A percentile compares a stretch with the other conserved stretches of the same genome.
Evolutionary conservation across 192 early-diverging fungal genomes (phyloP).

Genomic region (Linnemannia exigua): DNA sequence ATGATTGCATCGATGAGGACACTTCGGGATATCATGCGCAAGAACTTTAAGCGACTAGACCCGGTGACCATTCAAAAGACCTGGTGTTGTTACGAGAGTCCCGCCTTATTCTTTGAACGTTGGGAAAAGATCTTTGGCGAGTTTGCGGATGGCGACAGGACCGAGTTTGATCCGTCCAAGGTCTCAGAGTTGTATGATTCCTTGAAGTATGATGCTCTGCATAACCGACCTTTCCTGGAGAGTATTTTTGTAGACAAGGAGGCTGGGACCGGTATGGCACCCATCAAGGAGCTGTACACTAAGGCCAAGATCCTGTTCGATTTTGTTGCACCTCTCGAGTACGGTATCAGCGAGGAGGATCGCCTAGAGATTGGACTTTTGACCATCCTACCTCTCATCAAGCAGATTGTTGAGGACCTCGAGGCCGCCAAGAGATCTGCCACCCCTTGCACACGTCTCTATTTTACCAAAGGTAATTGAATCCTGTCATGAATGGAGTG

Average conservation of each 20-base stretch:
- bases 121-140: slow-evolving; percentile 97
- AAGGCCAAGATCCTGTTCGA: slow-evolving; percentile 92
- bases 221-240: slow-evolving; percentile 92
- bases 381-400: slow-evolving; percentile 81
- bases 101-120: slow-evolving; percentile 89
- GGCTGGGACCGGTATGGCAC: slow-evolving; percentile 14
- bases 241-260: slow-evolving; percentile 71
- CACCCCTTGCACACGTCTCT: slow-evolving; percentile 81
- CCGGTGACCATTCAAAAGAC: slow-evolving; percentile 74
- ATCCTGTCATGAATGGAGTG: background rate
- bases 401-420: slow-evolving; percentile 84
- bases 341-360: slow-evolving; percentile 87
- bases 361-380: slow-evolving; percentile 89
- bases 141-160: slow-evolving; percentile 72
- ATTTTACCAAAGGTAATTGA: slow-evolving; percentile 90
- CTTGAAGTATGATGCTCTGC: slow-evolving; percentile 96
- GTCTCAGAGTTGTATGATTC: slow-evolving; percentile 96
- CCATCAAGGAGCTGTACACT: slow-evolving; percentile 78
- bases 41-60: slow-evolving; percentile 77
- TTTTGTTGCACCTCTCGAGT: slow-evolving; percentile 93
- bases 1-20: slow-evolving; percentile 77
- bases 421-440: slow-evolving; percentile 64
- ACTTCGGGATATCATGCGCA: slow-evolving; percentile 81
- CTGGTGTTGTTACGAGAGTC: slow-evolving; percentile 95
- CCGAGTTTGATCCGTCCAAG: slow-evolving; percentile 83